These are phyloP conservation scores for Nigrospora sphaerica DNA, from an alignment of 2,329 filamentous ascomycete genomes.

Conservation along the genomic window DNA sequence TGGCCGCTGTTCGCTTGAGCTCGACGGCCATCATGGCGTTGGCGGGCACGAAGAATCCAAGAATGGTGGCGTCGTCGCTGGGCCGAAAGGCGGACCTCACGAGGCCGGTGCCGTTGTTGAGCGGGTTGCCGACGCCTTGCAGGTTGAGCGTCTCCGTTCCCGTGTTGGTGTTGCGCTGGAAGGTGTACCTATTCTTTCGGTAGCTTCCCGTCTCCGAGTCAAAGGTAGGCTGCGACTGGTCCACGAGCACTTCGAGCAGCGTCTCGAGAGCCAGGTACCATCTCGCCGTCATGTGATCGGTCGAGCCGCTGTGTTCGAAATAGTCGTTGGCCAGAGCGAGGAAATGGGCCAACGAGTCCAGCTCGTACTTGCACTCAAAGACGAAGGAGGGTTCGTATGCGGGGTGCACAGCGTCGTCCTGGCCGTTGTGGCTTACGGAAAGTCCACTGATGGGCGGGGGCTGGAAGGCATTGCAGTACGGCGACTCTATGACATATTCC, in stretches of 20 bases:
- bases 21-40: conserved; percentile 97
- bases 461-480: conserved; percentile 98
- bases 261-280: conserved; percentile 76
- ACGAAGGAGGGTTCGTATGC: conserved; percentile 76
- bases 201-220: conserved; percentile 57
- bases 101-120: conserved; percentile 77
- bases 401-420: conserved; percentile 80
- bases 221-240: conserved; percentile 79
- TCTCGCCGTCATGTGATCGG: conserved; percentile 67
- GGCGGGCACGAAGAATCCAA: conserved; percentile 90
- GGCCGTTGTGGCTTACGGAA: conserved; percentile 64
- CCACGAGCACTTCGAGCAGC: conserved; percentile 64
- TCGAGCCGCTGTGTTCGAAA: conserved; percentile 69
- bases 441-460: conserved; percentile 80
- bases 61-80: conserved; percentile 88
- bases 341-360: conserved; percentile 92
- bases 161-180: conserved; percentile 69
- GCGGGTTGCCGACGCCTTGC: conserved; percentile 79
- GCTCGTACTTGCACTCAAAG: conserved; percentile 98
- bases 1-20: conserved; percentile 63
- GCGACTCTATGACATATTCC: conserved; percentile 88
- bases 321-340: conserved; percentile 82
- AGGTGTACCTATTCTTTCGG: conserved; percentile 74
- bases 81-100: conserved; percentile 89
- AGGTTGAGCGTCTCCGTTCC: conserved; percentile 89